These are phyloP conservation scores for Ziziphus jujuba DNA, from an alignment of 306 rosid species.

Conservation along the genomic window DNA sequence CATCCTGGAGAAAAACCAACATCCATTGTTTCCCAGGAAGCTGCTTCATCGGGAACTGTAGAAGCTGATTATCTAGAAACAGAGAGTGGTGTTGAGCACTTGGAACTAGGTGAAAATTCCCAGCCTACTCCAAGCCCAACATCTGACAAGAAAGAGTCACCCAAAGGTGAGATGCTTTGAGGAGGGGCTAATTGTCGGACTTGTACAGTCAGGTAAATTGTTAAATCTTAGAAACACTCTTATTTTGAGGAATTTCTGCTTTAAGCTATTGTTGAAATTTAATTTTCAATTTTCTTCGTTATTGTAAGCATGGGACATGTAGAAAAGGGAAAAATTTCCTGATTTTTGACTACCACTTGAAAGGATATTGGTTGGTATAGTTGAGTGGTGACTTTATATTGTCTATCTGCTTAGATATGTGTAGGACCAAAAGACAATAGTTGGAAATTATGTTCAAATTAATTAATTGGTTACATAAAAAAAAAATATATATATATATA, in stretches of 20 bases:
- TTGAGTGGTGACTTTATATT: conserved; percentile 46
- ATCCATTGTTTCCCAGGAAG: conserved; percentile 33
- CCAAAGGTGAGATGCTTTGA: conserved; percentile 42
- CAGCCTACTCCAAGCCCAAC: conserved; percentile 29
- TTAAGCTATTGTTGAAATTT: conserved; percentile 41
- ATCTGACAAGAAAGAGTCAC: conserved; percentile 49
- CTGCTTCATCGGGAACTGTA: conserved; percentile 34
- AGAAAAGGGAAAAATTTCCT: conserved; percentile 44
- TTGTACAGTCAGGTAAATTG: conserved; percentile 88
- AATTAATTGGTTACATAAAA: conserved; percentile 44
- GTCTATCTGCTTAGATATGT: conserved; percentile 35
- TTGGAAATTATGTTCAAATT: conserved; percentile 38
- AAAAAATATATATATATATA: too few species aligned
- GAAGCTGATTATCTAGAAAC: conserved; percentile 40
- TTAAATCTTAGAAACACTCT: conserved; percentile 43
- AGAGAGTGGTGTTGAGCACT: conserved; percentile 31
- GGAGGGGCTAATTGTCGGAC: conserved; percentile 49
- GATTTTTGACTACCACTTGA: conserved; percentile 53
- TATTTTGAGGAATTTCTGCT: conserved; percentile 48
- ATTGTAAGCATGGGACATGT: conserved; percentile 57
- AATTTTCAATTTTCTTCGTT: conserved; percentile 40
- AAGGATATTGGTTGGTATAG: conserved; percentile 52
- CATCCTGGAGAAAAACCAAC: conserved; percentile 35
- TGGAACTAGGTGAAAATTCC: conserved; percentile 46
- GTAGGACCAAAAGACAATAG: conserved; percentile 47